Conservation (phyloP, 2,329 filamentous ascomycete genomes). For the Penicillium sp. region DNA sequence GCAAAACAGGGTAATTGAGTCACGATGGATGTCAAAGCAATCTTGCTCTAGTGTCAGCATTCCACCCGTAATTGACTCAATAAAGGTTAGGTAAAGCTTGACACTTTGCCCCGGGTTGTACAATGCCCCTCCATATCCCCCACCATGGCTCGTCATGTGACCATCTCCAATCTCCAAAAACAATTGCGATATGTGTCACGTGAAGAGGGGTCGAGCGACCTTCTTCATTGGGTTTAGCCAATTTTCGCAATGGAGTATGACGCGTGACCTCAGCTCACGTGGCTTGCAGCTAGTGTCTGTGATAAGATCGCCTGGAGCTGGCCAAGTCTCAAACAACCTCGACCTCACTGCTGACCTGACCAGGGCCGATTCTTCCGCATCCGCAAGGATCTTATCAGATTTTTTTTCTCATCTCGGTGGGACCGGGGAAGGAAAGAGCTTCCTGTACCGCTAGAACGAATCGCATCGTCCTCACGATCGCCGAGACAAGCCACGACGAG, state of each 20-base stretch:
- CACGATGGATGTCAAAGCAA: background rate
- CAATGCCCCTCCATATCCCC: background rate
- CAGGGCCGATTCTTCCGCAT: slow-evolving; percentile 4
- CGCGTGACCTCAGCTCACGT: slow-evolving; percentile 4
- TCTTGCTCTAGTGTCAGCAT: background rate
- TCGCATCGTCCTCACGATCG: slow-evolving; percentile 20
- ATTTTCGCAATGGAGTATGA: background rate
- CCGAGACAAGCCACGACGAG: slow-evolving; percentile 24
- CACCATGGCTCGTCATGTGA: slow-evolving; percentile 5
- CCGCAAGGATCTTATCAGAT: slow-evolving; percentile 9
- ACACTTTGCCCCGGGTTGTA: background rate
- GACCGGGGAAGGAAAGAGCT: slow-evolving; percentile 11
- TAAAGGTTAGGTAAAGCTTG: background rate
- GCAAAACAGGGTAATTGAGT: background rate
- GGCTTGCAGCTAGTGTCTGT: background rate
- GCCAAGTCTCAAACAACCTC: background rate
- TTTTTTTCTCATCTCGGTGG: slow-evolving; percentile 4
- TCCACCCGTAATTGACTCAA: background rate
- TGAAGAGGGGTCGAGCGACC: slow-evolving; percentile 6
- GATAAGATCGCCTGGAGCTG: slow-evolving; percentile 3
- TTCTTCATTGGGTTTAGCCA: slow-evolving; percentile 12
- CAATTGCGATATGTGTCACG: slow-evolving; percentile 3
- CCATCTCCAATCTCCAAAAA: background rate
- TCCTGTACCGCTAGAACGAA: background rate
- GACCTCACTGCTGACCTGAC: background rate